Evolutionary conservation across 139 green algal species (phyloP).

Genomic region (Chlorella sp.): DNA sequence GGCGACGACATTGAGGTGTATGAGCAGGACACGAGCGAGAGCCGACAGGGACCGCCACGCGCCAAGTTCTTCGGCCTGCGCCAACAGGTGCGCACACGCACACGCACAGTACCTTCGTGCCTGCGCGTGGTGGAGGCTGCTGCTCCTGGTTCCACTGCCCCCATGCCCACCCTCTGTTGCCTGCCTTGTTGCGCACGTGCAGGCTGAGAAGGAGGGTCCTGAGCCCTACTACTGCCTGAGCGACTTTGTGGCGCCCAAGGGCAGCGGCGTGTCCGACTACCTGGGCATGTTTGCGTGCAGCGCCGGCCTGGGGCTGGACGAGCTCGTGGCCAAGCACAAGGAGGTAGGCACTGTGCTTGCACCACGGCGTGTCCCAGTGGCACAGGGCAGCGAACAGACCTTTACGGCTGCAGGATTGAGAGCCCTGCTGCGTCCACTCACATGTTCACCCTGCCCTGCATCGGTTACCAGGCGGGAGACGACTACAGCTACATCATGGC

Average conservation of each 20-base stretch:
- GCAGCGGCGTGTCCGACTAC: constrained; percentile 84
- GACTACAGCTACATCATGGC: constrained; percentile 98
- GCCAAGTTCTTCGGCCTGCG: constrained; percentile 69
- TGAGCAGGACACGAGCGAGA: background rate
- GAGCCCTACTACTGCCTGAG: constrained; percentile 85
- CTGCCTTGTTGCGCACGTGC: constrained; percentile 9
- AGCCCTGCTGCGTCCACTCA: background rate
- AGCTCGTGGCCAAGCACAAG: constrained; percentile 74
- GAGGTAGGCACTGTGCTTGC: constrained; percentile 23
- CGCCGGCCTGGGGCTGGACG: constrained; percentile 84
- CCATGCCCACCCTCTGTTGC: background rate
- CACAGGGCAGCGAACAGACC: too few relatives aligned
- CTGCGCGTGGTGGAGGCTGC: too few relatives aligned
- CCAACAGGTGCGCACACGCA: constrained; percentile 39
- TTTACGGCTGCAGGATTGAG: too few relatives aligned
- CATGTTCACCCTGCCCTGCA: background rate
- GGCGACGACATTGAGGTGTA: constrained; percentile 94
- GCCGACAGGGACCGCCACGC: background rate
- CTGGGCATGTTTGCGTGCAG: constrained; percentile 91
- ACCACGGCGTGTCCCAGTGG: too few relatives aligned
- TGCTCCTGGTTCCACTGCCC: too few relatives aligned
- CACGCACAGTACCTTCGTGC: too few relatives aligned
- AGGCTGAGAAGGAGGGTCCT: constrained; percentile 84
- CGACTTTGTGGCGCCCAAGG: constrained; percentile 95
- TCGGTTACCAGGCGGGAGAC: constrained; percentile 43